A percentile compares a stretch with the other conserved stretches of the same genome.
Evolutionary conservation across 495 filamentous ascomycete species (phyloP).

Genomic region (Penicillium simplicissimum): DNA sequence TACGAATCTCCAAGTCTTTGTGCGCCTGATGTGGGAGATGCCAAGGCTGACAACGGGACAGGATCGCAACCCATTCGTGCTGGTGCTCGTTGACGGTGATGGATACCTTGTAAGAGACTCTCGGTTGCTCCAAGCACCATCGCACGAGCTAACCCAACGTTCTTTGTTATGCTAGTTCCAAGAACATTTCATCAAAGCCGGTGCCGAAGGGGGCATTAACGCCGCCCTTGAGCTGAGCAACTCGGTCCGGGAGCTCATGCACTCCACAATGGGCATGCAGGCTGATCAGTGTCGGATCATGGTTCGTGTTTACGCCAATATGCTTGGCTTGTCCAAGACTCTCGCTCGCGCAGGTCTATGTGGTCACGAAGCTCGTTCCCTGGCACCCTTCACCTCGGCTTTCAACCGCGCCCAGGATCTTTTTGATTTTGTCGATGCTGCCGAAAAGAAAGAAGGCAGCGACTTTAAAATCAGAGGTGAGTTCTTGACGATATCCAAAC

Average conservation of each 20-base stretch:
- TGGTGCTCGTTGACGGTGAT: slow-evolving; percentile 2
- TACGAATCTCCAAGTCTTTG: slow-evolving; percentile 18
- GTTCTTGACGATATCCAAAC: slow-evolving; percentile 47
- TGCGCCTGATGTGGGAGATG: neutral
- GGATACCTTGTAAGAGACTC: slow-evolving; percentile 34
- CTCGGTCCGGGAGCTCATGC: slow-evolving; percentile 47
- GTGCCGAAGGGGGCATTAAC: slow-evolving; percentile 55
- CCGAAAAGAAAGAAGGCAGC: slow-evolving; percentile 60
- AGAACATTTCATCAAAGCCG: slow-evolving; percentile 52
- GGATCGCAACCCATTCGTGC: slow-evolving; percentile 5
- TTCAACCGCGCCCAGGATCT: slow-evolving; percentile 61
- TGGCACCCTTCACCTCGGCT: slow-evolving; percentile 55
- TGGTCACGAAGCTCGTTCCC: slow-evolving; percentile 52
- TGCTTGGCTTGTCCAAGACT: slow-evolving; percentile 52
- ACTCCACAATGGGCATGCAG: slow-evolving; percentile 46
- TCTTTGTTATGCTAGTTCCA: slow-evolving; percentile 59
- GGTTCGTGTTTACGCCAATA: slow-evolving; percentile 62
- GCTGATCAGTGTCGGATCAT: slow-evolving; percentile 58
- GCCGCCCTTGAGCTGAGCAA: slow-evolving; percentile 56
- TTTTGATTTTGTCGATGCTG: slow-evolving; percentile 64
- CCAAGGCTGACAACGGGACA: slow-evolving; percentile 7
- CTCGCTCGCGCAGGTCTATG: slow-evolving; percentile 50
- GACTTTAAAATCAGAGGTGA: slow-evolving; percentile 60
- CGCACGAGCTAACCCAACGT: slow-evolving; percentile 51
- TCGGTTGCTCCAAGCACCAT: neutral